Conservation (phyloP, 371 early-diverging fungal species). For the Umbelopsis sp. region DNA sequence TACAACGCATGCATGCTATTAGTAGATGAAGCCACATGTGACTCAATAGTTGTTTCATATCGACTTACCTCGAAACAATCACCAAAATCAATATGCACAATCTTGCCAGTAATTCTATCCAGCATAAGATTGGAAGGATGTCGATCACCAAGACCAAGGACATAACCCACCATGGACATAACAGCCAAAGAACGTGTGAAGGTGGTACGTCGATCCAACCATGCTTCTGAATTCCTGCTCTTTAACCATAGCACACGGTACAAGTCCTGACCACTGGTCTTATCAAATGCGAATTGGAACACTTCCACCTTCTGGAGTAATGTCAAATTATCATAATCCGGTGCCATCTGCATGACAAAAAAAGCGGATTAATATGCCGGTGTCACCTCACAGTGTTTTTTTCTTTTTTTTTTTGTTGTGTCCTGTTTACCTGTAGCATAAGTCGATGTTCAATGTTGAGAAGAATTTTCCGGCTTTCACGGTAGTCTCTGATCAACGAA, state of each 20-base stretch:
- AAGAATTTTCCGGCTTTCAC: constrained; percentile 86
- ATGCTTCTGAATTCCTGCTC: constrained; percentile 92
- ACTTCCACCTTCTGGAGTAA: constrained; percentile 95
- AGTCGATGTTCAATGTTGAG: constrained; percentile 93
- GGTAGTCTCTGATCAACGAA: constrained; percentile 87
- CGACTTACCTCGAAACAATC: constrained; percentile 95
- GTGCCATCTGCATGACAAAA: constrained; percentile 73
- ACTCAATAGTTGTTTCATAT: too few species aligned
- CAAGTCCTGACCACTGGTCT: constrained; percentile 95
- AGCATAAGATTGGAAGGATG: constrained; percentile 99
- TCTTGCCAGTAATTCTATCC: constrained; percentile 91
- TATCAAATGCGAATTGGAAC: constrained; percentile 94
- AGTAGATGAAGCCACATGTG: too few species aligned
- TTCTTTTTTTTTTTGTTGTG: not conserved
- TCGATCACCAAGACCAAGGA: constrained; percentile 97
- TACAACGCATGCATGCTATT: not conserved
- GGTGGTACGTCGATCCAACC: constrained; percentile 95
- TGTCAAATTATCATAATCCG: constrained; percentile 91
- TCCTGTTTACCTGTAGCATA: constrained; percentile 72
- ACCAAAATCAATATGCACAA: constrained; percentile 99
- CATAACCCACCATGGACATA: constrained; percentile 99
- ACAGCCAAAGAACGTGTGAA: constrained; percentile 97
- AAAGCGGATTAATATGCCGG: constrained; percentile 7
- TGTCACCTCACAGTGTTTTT: not conserved
- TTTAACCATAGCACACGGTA: constrained; percentile 96